phyloP scores from a whole-genome alignment of 1,139 yeast species.

The Wickerhamiella infanticola region DNA sequence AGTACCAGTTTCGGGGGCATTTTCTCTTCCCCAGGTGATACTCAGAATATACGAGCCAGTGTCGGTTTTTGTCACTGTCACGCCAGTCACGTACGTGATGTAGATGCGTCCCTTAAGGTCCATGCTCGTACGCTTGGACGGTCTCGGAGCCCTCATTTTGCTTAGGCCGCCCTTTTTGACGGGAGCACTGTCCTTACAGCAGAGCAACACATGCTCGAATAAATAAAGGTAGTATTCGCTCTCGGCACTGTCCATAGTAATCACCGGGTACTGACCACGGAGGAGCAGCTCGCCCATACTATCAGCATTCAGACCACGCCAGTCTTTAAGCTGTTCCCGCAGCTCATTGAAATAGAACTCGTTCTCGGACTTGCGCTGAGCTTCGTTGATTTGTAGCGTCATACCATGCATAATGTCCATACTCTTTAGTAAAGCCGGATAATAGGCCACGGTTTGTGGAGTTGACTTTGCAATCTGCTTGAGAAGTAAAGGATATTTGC shows the following conservation, averaged over 20 bases:
- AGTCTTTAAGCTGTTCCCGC: slow-evolving; percentile 60
- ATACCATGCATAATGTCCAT: slow-evolving; percentile 51
- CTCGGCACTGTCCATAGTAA: slow-evolving; percentile 50
- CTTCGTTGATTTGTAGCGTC: slow-evolving; percentile 84
- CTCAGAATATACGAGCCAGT: slow-evolving; percentile 20
- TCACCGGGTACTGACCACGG: slow-evolving; percentile 68
- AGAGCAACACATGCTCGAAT: slow-evolving; percentile 73
- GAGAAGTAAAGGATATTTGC: slow-evolving; percentile 78
- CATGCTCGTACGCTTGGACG: slow-evolving; percentile 18
- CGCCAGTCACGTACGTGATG: slow-evolving; percentile 25
- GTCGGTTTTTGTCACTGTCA: slow-evolving; percentile 16
- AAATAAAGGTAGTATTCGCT: slow-evolving; percentile 80
- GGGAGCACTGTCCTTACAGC: slow-evolving; percentile 40
- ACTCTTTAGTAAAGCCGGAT: slow-evolving; percentile 57
- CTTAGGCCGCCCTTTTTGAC: slow-evolving; percentile 19
- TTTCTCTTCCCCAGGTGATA: slow-evolving; percentile 25
- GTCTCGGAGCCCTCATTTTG: slow-evolving; percentile 16
- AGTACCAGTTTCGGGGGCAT: slow-evolving; percentile 24
- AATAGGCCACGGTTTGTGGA: slow-evolving; percentile 37
- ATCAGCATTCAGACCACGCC: slow-evolving; percentile 82
- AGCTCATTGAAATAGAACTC: slow-evolving; percentile 54
- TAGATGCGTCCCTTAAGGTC: slow-evolving; percentile 30
- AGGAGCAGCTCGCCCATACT: slow-evolving; percentile 77
- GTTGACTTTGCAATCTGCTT: slow-evolving; percentile 59
- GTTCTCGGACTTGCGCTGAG: slow-evolving; percentile 86